Base-by-base conservation (phyloP, 805 yeast genomes). In the Saccharomycopsis sp. region DNA sequence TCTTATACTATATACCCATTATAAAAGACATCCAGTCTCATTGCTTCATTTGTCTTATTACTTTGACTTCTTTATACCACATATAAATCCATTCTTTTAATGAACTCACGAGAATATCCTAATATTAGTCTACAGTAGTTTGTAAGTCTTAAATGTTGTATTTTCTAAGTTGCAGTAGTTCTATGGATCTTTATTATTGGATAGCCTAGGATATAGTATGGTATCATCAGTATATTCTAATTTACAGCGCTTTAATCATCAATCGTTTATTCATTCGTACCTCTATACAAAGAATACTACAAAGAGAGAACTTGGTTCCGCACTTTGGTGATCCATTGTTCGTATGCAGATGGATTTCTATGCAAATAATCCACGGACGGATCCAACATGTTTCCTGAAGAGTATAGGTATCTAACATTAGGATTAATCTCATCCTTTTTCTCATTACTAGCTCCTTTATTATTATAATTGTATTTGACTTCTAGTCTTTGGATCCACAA, bases 401-500 rank as follows among this genome's bases (percentile, higher is more conserved):
- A 44, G 22, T 44, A 44, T 19, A 44, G 12, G 22, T 44, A 19
- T 44, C 49, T 44, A 44, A 44, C 20, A 44, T 44, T 44, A 7
- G 49, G 49, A 17, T 57, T 23, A 15, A 34, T 49, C 15, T 22
- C 23, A 22, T 47, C 44, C 34, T 34, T 49, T 12, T 9, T 34
- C 1, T 63, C 66, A 2, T 68, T 66, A 42, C 67, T 69, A 14
- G 62, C 62, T 0, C 65, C 66, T 22, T 70, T 71, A 57, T 67
- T 64, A 63, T 75, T 66, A 58, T 66, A 67, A 42, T 67, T 71
- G 65, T 77, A 75, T 63, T 74, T 72, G 14, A 73, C 67, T 62
- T 81, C 83, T 42, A 87, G 67, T 25, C 79, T 81, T 41, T 79
- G 73, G 56, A 82, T 77, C 93, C 96, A 87, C 49, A 79, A 76